A percentile compares a stretch with the other conserved stretches of the same genome.
These are phyloP conservation scores for Umbilicus rupestris DNA, from an alignment of 164 flowering plant genomes.

Conservation along the genomic window DNA sequence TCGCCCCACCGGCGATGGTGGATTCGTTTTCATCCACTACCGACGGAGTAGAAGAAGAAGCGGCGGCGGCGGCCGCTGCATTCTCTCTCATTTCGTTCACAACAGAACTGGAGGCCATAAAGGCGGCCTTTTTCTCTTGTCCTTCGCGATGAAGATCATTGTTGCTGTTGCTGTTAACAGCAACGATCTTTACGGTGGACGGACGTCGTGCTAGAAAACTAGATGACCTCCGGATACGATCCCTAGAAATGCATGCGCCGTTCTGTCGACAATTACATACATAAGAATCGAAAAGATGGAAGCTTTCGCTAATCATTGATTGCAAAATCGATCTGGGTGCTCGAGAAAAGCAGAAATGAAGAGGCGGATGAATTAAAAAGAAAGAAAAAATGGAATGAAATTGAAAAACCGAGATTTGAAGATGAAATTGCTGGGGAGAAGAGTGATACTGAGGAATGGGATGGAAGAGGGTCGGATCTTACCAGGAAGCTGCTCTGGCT, in stretches of 20 bases:
- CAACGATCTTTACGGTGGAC: neutral
- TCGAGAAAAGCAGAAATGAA: neutral
- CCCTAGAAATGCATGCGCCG: conserved; percentile 5
- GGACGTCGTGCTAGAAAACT: neutral
- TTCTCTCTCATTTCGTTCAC: neutral
- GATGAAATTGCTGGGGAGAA: neutral
- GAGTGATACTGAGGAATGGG: neutral
- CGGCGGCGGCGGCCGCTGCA: neutral
- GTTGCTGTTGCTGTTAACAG: conserved; percentile 1
- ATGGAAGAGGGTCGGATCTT: neutral
- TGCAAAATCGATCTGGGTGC: neutral
- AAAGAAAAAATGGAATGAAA: neutral
- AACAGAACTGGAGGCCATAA: neutral
- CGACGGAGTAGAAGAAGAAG: neutral
- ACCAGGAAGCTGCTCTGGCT: conserved; percentile 9
- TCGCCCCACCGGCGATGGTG: conserved; percentile 10
- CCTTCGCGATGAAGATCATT: neutral
- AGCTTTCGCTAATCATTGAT: neutral
- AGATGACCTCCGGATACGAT: neutral
- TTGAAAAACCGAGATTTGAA: neutral
- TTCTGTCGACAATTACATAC: neutral
- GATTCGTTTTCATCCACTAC: conserved; percentile 6
- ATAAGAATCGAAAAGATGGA: neutral
- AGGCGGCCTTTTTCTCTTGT: neutral
- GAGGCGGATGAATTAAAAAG: neutral